Base-by-base conservation (phyloP, 2,329 filamentous ascomycete genomes). In the Alternaria triticina region DNA sequence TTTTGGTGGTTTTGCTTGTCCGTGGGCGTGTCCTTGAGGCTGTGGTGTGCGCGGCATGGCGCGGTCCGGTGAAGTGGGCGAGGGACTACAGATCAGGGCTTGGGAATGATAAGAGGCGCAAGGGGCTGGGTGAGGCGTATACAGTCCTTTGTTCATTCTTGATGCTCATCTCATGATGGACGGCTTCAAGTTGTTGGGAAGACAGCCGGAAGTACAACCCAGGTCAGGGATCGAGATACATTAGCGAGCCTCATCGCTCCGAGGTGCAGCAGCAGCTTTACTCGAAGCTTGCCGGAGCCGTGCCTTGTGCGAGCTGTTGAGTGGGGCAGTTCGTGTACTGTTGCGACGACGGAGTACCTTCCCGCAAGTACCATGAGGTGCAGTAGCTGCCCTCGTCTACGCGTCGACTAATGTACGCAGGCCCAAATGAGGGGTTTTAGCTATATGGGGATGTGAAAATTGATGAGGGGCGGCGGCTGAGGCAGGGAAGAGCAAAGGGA, bases 321-420 rank as follows among this genome's bases (percentile, higher is more conserved):
- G 61, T 51, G 62, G 33, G 61, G 23, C 36, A 25, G 46, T 61
- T 47, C 23, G 50, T 47, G 70, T 66, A 64, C 62, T 63, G 63
- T 54, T 50, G 58, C 63, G 59, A 69, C 66, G 63, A 70, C 55
- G 59, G 62, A 52, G 64, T 59, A 71, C 67, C 62, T 65, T 65
- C 61, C 63, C 64, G 65, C 45, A 67, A 62, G 62, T 66, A 69
- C 63, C 60, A 66, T 65, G 64, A 65, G 68, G 65, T 72, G 73
- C 71, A 74, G 70, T 44, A 57, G 63, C 56, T 66, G 61, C 57
- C 50, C 66, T 66, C 65, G 65, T 66, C 58, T 68, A 64, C 44
- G 65, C 56, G 40, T 66, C 47, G 64, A 54, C 72, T 71, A 75
- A 73, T 73, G 70, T 70, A 71, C 63, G 73, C 71, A 68, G 65